These are phyloP conservation scores for Phytopythium mirpurense DNA, from an alignment of 352 stramenopile species.

Conservation along the genomic window DNA sequence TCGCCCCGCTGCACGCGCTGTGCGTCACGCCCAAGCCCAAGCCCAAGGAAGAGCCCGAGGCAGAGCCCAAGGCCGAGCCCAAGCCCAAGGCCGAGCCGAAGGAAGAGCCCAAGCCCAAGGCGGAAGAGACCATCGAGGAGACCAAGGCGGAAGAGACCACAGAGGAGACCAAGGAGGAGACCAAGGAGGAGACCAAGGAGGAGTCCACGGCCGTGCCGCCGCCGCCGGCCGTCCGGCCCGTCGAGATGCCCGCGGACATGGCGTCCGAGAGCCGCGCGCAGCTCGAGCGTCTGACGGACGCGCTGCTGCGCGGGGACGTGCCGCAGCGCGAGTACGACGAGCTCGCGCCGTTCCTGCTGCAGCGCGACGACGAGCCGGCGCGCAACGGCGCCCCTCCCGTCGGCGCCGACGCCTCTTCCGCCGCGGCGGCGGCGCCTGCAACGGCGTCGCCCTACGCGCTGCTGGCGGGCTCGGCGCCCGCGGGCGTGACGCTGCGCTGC, in stretches of 20 bases:
- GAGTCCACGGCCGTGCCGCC: neutral
- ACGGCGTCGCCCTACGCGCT: neutral
- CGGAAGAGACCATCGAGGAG: too few species aligned
- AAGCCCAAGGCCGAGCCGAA: too few species aligned
- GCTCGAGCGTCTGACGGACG: conserved; percentile 29
- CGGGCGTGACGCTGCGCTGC: conserved; percentile 26
- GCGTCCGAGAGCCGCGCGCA: conserved; percentile 19
- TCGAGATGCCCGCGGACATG: neutral
- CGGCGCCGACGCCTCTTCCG: too few species aligned
- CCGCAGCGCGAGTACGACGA: conserved; percentile 34
- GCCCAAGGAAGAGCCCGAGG: neutral
- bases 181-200: too few species aligned
- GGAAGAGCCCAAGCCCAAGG: too few species aligned
- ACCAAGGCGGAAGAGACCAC: too few species aligned
- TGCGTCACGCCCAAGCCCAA: too few species aligned
- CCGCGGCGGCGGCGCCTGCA: too few species aligned
- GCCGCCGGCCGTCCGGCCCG: neutral
- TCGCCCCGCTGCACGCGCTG: neutral
- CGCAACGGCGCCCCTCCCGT: too few species aligned
- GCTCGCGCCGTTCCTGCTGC: conserved; percentile 26
- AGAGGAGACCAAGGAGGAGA: too few species aligned
- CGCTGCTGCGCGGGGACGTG: conserved; percentile 23
- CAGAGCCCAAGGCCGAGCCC: neutral
- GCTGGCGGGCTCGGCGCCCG: neutral
- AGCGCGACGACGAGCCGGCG: neutral